Evolutionary conservation across 495 filamentous ascomycete species (phyloP).

Genomic region (Tetracladium setigerum): DNA sequence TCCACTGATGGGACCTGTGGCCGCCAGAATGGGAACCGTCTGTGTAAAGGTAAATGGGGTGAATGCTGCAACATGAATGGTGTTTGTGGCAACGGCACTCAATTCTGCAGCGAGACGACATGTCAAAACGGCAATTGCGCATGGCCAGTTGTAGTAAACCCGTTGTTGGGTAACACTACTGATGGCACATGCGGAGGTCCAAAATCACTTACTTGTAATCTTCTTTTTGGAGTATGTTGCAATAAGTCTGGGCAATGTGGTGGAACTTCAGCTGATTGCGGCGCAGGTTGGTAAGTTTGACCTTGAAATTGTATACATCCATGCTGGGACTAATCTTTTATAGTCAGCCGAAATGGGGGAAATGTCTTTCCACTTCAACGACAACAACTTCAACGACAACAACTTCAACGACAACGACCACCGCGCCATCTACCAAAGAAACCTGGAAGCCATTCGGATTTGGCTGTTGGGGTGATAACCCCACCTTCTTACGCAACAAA

Average conservation of each 20-base stretch:
- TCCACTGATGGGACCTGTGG: slow-evolving; percentile 24
- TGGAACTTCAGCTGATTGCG: slow-evolving; percentile 2
- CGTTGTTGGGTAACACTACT: slow-evolving; percentile 9
- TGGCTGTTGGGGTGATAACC: neutral
- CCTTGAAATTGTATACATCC: neutral
- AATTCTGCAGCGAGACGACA: slow-evolving; percentile 11
- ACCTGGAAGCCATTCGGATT: neutral
- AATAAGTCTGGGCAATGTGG: slow-evolving; percentile 10
- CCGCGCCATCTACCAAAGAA: neutral
- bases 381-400: neutral
- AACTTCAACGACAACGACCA: neutral
- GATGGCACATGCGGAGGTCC: slow-evolving; percentile 9
- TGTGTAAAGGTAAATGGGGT: slow-evolving; percentile 23
- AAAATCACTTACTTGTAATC: slow-evolving; percentile 4
- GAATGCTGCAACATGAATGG: slow-evolving; percentile 24
- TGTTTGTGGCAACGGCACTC: slow-evolving; percentile 18
- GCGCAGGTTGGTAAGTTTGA: slow-evolving; percentile 10
- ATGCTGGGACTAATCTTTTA: neutral
- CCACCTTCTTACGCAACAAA: neutral
- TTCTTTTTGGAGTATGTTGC: slow-evolving; percentile 6
- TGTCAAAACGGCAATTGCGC: slow-evolving; percentile 17
- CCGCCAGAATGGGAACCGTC: slow-evolving; percentile 7
- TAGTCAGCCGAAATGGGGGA: slow-evolving; percentile 2
- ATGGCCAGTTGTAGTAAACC: neutral
- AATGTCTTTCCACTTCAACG: neutral